Evolutionary conservation across 2,329 filamentous ascomycete species (phyloP).

Genomic region (Monilinia laxa): DNA sequence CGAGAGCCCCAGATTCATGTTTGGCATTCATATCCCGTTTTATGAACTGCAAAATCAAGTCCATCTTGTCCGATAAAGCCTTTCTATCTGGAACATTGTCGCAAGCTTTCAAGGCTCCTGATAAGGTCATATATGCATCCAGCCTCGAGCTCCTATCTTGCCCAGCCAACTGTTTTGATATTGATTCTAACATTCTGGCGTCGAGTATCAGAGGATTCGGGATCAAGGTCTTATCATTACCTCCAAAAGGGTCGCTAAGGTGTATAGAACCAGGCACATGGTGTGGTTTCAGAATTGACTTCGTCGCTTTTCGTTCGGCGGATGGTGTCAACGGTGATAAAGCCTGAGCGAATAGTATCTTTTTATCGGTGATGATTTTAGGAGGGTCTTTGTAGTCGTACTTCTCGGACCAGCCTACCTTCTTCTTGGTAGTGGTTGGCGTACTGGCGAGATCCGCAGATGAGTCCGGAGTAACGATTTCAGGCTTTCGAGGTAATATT

Average conservation of each 20-base stretch:
- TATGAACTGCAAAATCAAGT: slow-evolving; percentile 76
- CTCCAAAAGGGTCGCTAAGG: slow-evolving; percentile 54
- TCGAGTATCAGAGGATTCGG: slow-evolving; percentile 3
- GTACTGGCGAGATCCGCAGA: slow-evolving; percentile 40
- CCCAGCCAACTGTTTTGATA: slow-evolving; percentile 76
- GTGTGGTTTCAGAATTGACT: slow-evolving; percentile 78
- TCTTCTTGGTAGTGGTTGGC: slow-evolving; percentile 43
- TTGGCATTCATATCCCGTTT: slow-evolving; percentile 73
- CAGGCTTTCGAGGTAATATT: slow-evolving; percentile 23
- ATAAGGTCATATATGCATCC: slow-evolving; percentile 83
- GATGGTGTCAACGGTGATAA: slow-evolving; percentile 34
- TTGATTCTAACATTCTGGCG: slow-evolving; percentile 79
- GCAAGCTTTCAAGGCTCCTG: slow-evolving; percentile 74
- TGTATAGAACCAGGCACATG: slow-evolving; percentile 37
- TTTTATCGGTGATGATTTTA: slow-evolving; percentile 27
- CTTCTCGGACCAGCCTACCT: slow-evolving; percentile 64
- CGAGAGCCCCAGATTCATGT: slow-evolving; percentile 53
- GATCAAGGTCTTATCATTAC: slow-evolving; percentile 1
- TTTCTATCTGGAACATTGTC: slow-evolving; percentile 76
- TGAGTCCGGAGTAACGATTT: slow-evolving; percentile 35
- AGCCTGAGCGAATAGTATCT: slow-evolving; percentile 20
- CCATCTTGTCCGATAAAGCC: slow-evolving; percentile 73
- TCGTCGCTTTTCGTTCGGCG: slow-evolving; percentile 54
- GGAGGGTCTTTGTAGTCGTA: slow-evolving; percentile 54
- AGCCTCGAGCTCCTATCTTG: slow-evolving; percentile 69